These are phyloP conservation scores for Coix lacrymajobi DNA, from an alignment of 176 grass and related monocot species.

Conservation along the genomic window DNA sequence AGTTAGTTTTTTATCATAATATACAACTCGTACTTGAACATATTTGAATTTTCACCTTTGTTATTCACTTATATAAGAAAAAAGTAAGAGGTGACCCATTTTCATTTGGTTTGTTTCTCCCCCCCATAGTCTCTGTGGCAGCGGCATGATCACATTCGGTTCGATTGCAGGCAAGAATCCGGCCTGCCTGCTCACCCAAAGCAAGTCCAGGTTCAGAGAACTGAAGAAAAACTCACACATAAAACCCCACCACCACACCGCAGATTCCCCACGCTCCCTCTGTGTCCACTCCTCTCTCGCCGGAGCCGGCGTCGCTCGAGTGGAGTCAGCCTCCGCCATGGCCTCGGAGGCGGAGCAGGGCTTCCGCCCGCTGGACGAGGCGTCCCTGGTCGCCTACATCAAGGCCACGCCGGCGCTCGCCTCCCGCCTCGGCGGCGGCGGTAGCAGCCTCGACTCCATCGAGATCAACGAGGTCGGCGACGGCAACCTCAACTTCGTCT, in stretches of 20 bases:
- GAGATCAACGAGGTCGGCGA: conserved; percentile 83
- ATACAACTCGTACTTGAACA: not conserved
- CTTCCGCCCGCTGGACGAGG: conserved; percentile 65
- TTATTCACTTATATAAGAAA: not conserved
- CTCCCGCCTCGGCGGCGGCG: conserved; percentile 45
- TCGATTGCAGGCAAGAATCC: not conserved
- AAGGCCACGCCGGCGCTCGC: conserved; percentile 52
- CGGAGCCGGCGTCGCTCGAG: not conserved
- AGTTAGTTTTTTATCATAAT: not conserved
- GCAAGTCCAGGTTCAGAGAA: conserved; percentile 56
- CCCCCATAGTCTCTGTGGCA: too few relatives aligned
- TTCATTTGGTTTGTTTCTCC: too few relatives aligned
- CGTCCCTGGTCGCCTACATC: conserved; percentile 81
- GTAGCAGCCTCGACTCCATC: conserved; percentile 36
- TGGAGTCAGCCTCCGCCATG: not conserved
- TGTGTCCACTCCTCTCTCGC: not conserved
- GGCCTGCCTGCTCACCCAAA: not conserved
- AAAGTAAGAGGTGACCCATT: too few relatives aligned
- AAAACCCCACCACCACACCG: not conserved
- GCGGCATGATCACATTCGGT: not conserved
- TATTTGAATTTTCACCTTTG: not conserved
- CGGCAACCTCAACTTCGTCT: conserved; percentile 99
- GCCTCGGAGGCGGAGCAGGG: conserved; percentile 34
- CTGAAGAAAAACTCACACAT: not conserved
- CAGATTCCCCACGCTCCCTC: not conserved